Evolutionary conservation across 2,329 filamentous ascomycete genomes (phyloP).

Genomic region (Apiospora phragmitis): DNA sequence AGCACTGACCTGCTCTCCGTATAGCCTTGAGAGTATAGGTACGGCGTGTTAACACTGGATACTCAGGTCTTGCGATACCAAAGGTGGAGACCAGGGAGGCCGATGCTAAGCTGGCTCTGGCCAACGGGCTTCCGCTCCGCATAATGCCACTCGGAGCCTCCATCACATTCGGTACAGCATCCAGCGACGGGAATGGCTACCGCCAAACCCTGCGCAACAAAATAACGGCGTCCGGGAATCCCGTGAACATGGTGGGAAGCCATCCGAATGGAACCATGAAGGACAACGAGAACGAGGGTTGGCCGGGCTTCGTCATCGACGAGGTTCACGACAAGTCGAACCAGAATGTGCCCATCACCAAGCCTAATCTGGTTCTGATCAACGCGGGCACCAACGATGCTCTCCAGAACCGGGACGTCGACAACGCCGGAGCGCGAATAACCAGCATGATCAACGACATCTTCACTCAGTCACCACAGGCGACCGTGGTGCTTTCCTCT

Average conservation of each 20-base stretch:
- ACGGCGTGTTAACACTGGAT: background rate
- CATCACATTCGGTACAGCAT: conserved; percentile 36
- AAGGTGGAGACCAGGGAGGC: background rate
- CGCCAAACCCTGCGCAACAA: conserved; percentile 35
- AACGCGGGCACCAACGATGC: conserved; percentile 44
- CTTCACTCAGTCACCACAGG: conserved; percentile 28
- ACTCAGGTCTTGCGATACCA: background rate
- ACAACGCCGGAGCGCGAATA: conserved; percentile 29
- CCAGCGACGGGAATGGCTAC: conserved; percentile 37
- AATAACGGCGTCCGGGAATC: conserved; percentile 30
- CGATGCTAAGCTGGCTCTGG: conserved; percentile 15
- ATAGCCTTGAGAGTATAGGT: background rate
- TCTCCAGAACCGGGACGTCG: conserved; percentile 30
- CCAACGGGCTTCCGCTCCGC: conserved; percentile 25
- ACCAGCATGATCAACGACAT: conserved; percentile 30
- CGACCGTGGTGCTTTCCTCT: conserved; percentile 36
- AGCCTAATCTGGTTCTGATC: conserved; percentile 39
- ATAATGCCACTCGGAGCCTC: conserved; percentile 41
- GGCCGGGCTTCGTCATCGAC: conserved; percentile 35
- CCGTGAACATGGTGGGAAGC: conserved; percentile 39
- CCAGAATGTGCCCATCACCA: conserved; percentile 25
- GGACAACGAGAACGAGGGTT: conserved; percentile 39
- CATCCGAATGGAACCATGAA: conserved; percentile 35
- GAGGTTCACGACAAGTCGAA: conserved; percentile 33
- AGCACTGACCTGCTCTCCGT: background rate